Evolutionary conservation across 2,329 filamentous ascomycete species (phyloP), one percentile per base, ranked within the genome.

Genomic region (Stachybotrys chlorohalonatus): DNA sequence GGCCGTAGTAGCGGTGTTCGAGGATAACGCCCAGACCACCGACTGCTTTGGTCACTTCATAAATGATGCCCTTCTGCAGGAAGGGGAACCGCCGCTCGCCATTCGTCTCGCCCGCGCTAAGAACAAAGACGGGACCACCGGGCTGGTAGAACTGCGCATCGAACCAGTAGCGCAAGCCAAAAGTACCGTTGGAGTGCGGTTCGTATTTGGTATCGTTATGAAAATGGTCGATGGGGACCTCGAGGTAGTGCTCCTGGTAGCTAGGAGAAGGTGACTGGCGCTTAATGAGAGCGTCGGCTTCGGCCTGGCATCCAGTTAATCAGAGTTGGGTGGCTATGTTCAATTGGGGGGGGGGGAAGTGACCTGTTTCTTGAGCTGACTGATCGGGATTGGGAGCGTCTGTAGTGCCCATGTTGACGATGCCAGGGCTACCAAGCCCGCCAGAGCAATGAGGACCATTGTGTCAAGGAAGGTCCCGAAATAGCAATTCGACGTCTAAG

Each of bases 1-100:
- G 78, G 54, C 90, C 90, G 65, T 95, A 95, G 75, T 95, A 95
- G 32, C 90, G 83, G 65, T 95, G 90, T 72, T 95, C 90, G 3
- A 95, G 78, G 50, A 95, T 81, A 2, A 95, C 86, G 3, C 85
- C 89, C 31, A 95, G 72, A 1, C 90, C 90, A 55, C 84, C 74
- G 0, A 87, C 89, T 1, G 86, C 86, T 61, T 85, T 74, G 4
- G 86, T 80, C 16, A 95, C 75, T 59, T 89, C 79, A 42, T 84
- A 77, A 0, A 90, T 75, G 53, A 95, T 86, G 53, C 90, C 90
- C 66, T 94, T 89, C 60, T 91, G 83, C 9, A 95, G 72, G 64
- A 81, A 93, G 0, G 80, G 79, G 16, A 95, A 72, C 13, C 89
- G 79, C 36, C 68, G 81, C n/a, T 68, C 71, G 8, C 79, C 87